Evolutionary conservation across 768 basidiomycete genomes (phyloP), one percentile per base, ranked within the genome.

Genomic region (Tephrocybe rancida): DNA sequence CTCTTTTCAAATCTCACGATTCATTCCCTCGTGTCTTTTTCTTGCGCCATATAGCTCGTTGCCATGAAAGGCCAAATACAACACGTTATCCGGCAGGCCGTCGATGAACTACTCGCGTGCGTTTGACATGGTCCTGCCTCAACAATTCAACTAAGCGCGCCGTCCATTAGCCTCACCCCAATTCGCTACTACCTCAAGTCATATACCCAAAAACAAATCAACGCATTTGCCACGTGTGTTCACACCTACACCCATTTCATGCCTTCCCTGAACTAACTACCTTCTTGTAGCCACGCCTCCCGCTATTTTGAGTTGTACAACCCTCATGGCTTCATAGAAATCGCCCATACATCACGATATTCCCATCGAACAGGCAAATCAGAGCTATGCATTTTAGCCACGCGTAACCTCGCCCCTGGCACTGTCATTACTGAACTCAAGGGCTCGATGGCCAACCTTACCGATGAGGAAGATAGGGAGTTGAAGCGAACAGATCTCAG

Each of bases 171-270:
- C 54, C 80, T 94, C 49, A 73, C 80, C 54, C 73, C 89, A 60
- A 84, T 94, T 67, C 86, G 86, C 59, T 90, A 87, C 67, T 92
- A 89, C 70, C 79, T 89, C 68, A 84, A 83, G 67, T 71, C 72
- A 61, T 90, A 88, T 70, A 84, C 80, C 62, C 87, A 90, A 76
- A 86, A 90, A 63, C 90, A 94, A 76, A 85, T 92, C 67, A 92
- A 93, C 74, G 90, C 91, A 49, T 94, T 93, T 68, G 86, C 91
- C 73, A 94, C 91, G 91, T 93, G 81, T 73, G 91, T 85, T 61
- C 44, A 56, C 61, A 59, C 61, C 50, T 56, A 56, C 47, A 59
- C 58, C 55, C 48, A 58, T 45, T 61, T 61, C 59, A 59, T 56
- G 21, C 24, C 54, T 66, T 63, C 58, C 57, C 62, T 64, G 45